Base-by-base conservation (phyloP, 2,329 filamentous ascomycete genomes). In the Fusarium sp. region DNA sequence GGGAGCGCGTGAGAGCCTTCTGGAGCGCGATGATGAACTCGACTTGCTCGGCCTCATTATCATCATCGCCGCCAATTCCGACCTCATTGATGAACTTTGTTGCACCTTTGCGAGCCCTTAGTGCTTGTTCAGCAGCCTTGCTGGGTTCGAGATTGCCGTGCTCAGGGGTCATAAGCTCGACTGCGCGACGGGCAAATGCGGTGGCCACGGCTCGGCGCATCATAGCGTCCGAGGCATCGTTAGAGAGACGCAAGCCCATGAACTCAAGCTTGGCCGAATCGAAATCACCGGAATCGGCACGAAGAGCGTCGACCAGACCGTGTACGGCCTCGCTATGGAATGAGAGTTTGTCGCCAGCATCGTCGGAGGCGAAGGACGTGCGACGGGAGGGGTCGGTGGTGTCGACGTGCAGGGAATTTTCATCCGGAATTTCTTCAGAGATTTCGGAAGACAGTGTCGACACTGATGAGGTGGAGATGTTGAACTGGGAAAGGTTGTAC, bases 281-380 rank as follows among this genome's bases (percentile, higher is more conserved):
- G 73, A 97, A 96, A 80, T 97, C 94, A 17, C 91, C 90, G 20
- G 90, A 89, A 18, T 91, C 90, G 28, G 91, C 92, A 58, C 93
- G 92, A 47, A 98, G 87, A 31, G 94, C 93, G 78, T 98, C 95
- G 70, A 95, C 88, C n/a, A 98, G 89, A 69, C 94, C 96, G 73
- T 91, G 88, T 7, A 96, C 93, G 33, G 96, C 96, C 79, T 98
- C 96, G 70, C 92, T 88, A 81, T 98, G 94, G 87, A 98, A 98
- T 66, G 85, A 82, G 38, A 82, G 75, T 72, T 81, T 83, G 66
- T 82, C 83, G 22, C 91, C 90, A 2, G 92, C 94, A 75, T 91
- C 88, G 51, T 93, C 90, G 1, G 93, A 95, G 45, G 92, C 88
- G 79, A 95, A 94, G 51, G 92, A 94, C 35, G 90, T 91, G 42